Conservation (phyloP, 163 green algal species). For the Chlorella variabilis region DNA sequence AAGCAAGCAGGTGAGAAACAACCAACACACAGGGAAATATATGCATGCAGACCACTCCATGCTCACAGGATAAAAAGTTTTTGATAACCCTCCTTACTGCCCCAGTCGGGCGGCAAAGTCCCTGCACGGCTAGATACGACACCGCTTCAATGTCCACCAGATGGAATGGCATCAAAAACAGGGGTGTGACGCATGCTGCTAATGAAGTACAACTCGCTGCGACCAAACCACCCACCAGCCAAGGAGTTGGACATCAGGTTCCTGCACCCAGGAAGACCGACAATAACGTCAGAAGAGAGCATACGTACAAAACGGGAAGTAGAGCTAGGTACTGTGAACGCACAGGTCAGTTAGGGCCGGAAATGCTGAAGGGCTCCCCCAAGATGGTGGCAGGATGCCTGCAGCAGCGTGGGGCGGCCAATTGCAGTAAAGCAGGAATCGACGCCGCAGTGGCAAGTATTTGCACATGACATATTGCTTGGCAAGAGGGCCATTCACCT, state of each 20-base stretch:
- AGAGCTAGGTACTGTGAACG: background rate
- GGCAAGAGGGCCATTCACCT: background rate
- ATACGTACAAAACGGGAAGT: background rate
- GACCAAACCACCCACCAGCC: background rate
- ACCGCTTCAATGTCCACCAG: too few species aligned
- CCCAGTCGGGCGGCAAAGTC: constrained; percentile 5
- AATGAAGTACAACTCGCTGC: background rate
- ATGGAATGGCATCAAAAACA: too few species aligned
- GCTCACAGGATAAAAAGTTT: background rate
- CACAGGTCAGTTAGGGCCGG: background rate
- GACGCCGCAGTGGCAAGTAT: too few species aligned
- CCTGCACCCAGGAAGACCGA: too few species aligned
- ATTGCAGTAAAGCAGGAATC: too few species aligned
- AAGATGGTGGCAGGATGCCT: background rate
- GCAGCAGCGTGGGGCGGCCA: background rate
- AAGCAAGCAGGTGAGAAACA: too few species aligned
- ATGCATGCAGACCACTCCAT: too few species aligned
- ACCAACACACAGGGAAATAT: too few species aligned
- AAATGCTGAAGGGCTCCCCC: background rate
- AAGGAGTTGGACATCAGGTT: background rate
- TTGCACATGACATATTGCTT: too few species aligned
- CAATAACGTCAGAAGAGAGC: too few species aligned
- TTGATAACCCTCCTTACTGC: background rate
- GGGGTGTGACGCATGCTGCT: background rate
- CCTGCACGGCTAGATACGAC: background rate